These are phyloP conservation scores for Centaurea solstitialis DNA, from an alignment of 129 eudicot genomes.

Conservation along the genomic window DNA sequence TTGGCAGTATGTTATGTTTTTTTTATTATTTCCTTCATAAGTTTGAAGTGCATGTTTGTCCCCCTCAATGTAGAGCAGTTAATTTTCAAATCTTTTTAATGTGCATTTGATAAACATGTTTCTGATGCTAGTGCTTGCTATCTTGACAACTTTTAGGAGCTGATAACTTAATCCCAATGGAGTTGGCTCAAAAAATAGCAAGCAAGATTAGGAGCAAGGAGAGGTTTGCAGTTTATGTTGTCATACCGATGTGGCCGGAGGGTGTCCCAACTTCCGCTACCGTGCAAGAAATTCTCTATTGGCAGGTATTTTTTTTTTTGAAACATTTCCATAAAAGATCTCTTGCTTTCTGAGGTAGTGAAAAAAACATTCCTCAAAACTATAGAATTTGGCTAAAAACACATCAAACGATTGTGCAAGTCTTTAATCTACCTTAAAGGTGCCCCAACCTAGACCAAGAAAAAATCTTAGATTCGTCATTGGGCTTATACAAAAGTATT, in stretches of 20 bases:
- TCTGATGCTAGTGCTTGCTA: constrained; percentile 11
- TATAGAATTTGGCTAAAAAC: no score
- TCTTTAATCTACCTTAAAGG: no score
- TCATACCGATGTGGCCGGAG: constrained; percentile 99
- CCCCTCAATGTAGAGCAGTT: background rate
- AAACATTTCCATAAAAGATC: background rate
- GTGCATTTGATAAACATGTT: constrained; percentile 13
- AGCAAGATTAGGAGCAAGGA: constrained; percentile 85
- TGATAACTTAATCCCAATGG: constrained; percentile 93
- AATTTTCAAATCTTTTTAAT: background rate
- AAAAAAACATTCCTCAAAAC: no score
- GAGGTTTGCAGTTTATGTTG: constrained; percentile 83
- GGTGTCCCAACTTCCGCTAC: constrained; percentile 78
- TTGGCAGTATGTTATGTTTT: background rate
- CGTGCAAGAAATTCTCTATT: constrained; percentile 85
- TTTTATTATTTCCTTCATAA: background rate
- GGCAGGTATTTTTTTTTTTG: constrained; percentile 68
- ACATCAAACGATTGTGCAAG: no score
- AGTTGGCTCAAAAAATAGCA: constrained; percentile 84
- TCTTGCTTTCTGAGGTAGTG: background rate
- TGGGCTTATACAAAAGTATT: background rate
- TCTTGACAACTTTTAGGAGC: constrained; percentile 63
- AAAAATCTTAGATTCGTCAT: no score
- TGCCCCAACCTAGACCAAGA: no score
- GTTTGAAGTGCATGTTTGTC: background rate